A percentile compares a stretch with the other conserved stretches of the same genome.
phyloP scores from a whole-genome alignment of 1,284 basidiomycete genomes.

The Bjerkandera adusta region DNA sequence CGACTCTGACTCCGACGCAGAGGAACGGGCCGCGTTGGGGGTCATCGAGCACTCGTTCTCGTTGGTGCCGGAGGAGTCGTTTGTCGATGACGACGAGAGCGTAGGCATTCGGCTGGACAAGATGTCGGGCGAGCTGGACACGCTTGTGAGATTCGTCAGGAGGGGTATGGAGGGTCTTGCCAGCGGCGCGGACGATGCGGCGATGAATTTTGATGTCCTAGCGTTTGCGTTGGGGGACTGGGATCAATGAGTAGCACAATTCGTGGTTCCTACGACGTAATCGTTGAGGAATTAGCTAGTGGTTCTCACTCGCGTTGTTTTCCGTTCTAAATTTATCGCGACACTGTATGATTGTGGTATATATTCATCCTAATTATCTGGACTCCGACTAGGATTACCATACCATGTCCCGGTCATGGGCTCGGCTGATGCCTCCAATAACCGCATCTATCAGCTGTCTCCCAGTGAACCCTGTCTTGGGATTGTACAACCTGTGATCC shows the following conservation, averaged over 20 bases:
- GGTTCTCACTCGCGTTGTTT: too few relatives aligned
- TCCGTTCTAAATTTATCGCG: too few relatives aligned
- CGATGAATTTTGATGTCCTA: conserved; percentile 66
- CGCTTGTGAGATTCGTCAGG: conserved; percentile 64
- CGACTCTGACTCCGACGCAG: conserved; percentile 27
- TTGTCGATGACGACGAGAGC: conserved; percentile 42
- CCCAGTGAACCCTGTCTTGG: too few relatives aligned
- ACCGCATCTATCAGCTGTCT: too few relatives aligned
- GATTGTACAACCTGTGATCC: too few relatives aligned
- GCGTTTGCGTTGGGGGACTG: conserved; percentile 82
- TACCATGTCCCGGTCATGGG: too few relatives aligned
- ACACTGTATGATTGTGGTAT: too few relatives aligned
- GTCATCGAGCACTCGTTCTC: conserved; percentile 46
- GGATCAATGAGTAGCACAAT: conserved; percentile 39
- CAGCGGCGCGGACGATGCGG: conserved; percentile 50
- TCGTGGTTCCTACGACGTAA: too few relatives aligned
- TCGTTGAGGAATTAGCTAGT: too few relatives aligned
- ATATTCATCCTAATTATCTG: too few relatives aligned
- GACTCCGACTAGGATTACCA: too few relatives aligned
- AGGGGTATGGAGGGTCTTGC: conserved; percentile 65
- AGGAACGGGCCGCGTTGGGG: conserved; percentile 23
- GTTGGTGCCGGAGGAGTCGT: conserved; percentile 34
- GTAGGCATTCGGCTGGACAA: conserved; percentile 51
- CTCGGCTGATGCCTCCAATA: too few relatives aligned
- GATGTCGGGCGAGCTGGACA: conserved; percentile 67